Evolutionary conservation across 345 rosid species (phyloP), one percentile per base, ranked within the genome.

Genomic region (Bruguiera parviflora): DNA sequence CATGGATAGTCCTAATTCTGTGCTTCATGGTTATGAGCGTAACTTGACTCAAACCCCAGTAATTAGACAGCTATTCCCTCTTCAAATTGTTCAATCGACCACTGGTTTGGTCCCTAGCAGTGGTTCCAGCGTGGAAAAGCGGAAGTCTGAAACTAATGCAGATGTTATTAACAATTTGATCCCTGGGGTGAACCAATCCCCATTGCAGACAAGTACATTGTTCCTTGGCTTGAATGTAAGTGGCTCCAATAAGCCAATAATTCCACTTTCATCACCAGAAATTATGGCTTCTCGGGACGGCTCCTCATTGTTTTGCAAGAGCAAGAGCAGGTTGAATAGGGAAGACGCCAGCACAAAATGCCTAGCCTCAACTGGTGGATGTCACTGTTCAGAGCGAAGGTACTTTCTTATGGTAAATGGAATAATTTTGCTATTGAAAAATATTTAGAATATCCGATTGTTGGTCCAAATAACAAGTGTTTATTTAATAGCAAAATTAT

Each of bases 301-400:
- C 24, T 53, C 70, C 55, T 25, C 62, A 8, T n/a, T 25, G 8
- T 25, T 66, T 33, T 62, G 69, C 53, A 61, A 70, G 56, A 63
- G 63, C 52, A 71, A 24, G 39, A 20, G 57, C 35, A 57, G 49
- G 63, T 16, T 51, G 24, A 67, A 57, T 65, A 63, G 65, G 5
- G 52, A 67, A 35, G 70, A 67, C 53, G 61, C 53, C 8, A 64
- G 64, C 43, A 70, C 13, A 22, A 73, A 43, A 71, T 67, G 63
- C 29, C 60, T 66, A 33, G 69, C 71, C 68, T 67, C 83, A 24
- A 80, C 71, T 2, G 70, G 79, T 24, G 79, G 75, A 68, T 81
- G 79, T 60, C 75, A 62, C 65, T 81, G 81, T 46, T 74, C 77
- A 18, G 71, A 66, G 53, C 16, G 61, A 74, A 68, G 84, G 84